A percentile compares a stretch with the other conserved stretches of the same genome.
These are phyloP conservation scores for Penicillium daleae DNA, from an alignment of 495 filamentous ascomycete genomes.

Conservation along the genomic window DNA sequence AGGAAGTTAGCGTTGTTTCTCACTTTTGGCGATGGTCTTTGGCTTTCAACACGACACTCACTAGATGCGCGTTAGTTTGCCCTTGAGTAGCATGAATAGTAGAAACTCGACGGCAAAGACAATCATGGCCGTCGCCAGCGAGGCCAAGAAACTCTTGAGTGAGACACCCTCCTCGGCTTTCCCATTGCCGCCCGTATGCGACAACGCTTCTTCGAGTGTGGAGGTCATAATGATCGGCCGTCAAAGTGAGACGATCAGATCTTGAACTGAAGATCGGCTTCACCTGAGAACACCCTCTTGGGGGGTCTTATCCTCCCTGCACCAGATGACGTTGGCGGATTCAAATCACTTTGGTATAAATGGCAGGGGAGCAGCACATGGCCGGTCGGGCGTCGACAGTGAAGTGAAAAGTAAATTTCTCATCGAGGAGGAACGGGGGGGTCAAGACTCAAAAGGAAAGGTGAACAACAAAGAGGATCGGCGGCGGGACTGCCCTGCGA, in stretches of 20 bases:
- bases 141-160: conserved; percentile 69
- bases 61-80: conserved; percentile 84
- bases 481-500: conserved; percentile 14
- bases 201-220: conserved; percentile 41
- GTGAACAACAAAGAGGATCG: conserved; percentile 23
- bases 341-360: not conserved
- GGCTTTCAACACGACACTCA: conserved; percentile 43
- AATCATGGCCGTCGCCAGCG: conserved; percentile 68
- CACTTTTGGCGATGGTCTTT: not conserved
- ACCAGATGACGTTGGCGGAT: not conserved
- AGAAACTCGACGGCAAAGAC: conserved; percentile 79
- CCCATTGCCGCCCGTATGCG: conserved; percentile 45
- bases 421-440: not conserved
- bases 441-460: conserved; percentile 16
- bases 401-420: not conserved
- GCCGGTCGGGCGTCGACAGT: not conserved
- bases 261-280: conserved; percentile 9
- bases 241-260: conserved; percentile 2
- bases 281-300: not conserved
- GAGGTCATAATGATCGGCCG: conserved; percentile 32
- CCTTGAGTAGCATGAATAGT: conserved; percentile 76
- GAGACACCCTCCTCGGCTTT: conserved; percentile 52
- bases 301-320: conserved; percentile 2
- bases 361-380: not conserved
- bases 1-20: not conserved